These are phyloP conservation scores for Exophiala bonariae DNA, from an alignment of 2,329 filamentous ascomycete genomes.

Conservation along the genomic window DNA sequence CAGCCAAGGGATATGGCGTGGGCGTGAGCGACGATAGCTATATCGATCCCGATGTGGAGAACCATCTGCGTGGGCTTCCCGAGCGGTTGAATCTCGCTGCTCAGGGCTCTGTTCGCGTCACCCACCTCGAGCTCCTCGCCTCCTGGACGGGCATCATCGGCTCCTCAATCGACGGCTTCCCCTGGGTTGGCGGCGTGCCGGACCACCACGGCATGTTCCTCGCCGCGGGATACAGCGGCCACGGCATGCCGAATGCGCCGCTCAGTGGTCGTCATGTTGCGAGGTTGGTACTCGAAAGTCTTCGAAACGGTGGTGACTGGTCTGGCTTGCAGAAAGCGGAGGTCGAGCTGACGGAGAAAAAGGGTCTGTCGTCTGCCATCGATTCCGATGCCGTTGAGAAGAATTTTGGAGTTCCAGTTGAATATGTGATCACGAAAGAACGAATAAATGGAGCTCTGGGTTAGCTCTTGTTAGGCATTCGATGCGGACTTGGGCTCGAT, in stretches of 20 bases:
- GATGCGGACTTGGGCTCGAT: no score
- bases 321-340: not conserved
- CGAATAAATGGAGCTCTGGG: conserved; percentile 8
- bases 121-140: conserved; percentile 19
- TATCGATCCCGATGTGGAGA: conserved; percentile 47
- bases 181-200: conserved; percentile 54
- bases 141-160: conserved; percentile 55
- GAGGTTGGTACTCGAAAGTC: conserved; percentile 11
- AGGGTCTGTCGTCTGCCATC: no score
- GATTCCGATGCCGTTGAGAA: not conserved
- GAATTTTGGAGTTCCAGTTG: conserved; percentile 1
- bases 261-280: conserved; percentile 25
- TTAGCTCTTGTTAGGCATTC: not conserved
- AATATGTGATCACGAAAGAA: conserved; percentile 12
- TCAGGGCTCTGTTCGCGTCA: no score
- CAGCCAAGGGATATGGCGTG: conserved; percentile 46
- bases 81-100: conserved; percentile 39
- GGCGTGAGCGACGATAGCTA: conserved; percentile 45
- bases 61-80: conserved; percentile 41
- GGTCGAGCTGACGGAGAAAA: conserved; percentile 1
- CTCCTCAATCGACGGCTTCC: conserved; percentile 51
- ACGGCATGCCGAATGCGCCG: conserved; percentile 59
- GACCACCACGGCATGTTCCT: conserved; percentile 52
- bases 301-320: conserved; percentile 4
- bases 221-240: conserved; percentile 63